These are phyloP conservation scores for Scleroderma citrinum DNA, from an alignment of 768 basidiomycete genomes.

Conservation along the genomic window DNA sequence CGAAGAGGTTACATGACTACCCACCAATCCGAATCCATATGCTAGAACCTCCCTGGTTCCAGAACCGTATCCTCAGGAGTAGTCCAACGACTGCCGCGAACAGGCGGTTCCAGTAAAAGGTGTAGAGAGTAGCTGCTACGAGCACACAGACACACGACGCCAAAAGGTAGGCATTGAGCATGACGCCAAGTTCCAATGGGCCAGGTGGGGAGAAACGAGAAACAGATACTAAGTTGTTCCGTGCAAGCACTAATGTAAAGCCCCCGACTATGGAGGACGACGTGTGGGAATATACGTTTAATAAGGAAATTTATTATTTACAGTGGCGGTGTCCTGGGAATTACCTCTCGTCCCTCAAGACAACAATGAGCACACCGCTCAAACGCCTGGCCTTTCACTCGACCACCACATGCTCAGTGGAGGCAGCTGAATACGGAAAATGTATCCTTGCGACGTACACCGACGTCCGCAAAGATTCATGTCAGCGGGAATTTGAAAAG, in stretches of 20 bases:
- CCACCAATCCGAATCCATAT: conserved; percentile 81
- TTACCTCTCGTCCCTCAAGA: too few relatives aligned
- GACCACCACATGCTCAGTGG: conserved; percentile 62
- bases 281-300: too few relatives aligned
- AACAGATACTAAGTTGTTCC: too few relatives aligned
- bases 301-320: too few relatives aligned
- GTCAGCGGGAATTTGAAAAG: conserved; percentile 74
- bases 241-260: too few relatives aligned
- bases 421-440: conserved; percentile 80
- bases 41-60: conserved; percentile 73
- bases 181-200: conserved; percentile 16
- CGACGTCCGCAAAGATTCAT: conserved; percentile 80
- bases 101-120: conserved; percentile 91
- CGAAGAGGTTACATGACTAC: conserved; percentile 10
- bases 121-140: conserved; percentile 57
- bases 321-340: too few relatives aligned
- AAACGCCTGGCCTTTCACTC: conserved; percentile 64
- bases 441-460: conserved; percentile 81
- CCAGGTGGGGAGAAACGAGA: not conserved
- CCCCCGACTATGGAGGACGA: too few relatives aligned
- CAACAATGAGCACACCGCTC: conserved; percentile 41
- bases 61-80: conserved; percentile 62
- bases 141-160: conserved; percentile 55
- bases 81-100: conserved; percentile 64
- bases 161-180: conserved; percentile 58